Conservation (phyloP, 805 yeast genomes). For the Wickerhamiella spandovensis region DNA sequence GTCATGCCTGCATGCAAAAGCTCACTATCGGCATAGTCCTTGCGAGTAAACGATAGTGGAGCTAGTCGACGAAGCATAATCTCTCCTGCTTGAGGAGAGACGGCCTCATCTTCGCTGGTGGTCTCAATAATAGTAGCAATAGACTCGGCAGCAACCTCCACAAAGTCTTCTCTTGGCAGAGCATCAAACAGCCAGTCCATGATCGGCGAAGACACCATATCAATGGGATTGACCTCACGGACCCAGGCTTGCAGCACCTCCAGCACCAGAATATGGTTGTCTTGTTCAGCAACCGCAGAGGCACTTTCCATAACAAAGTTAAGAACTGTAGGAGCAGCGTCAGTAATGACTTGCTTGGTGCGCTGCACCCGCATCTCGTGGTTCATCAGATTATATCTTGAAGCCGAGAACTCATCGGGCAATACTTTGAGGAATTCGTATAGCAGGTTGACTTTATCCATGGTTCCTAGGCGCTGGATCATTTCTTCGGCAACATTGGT, state of each 20-base stretch:
- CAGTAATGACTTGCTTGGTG: slow-evolving; percentile 45
- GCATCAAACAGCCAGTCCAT: slow-evolving; percentile 57
- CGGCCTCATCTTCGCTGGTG: not conserved
- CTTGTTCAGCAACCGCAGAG: slow-evolving; percentile 27
- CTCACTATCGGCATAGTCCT: slow-evolving; percentile 10
- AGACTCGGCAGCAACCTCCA: slow-evolving; percentile 80
- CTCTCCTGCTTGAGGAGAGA: not conserved
- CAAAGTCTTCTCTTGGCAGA: slow-evolving; percentile 43
- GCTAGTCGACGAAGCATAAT: not conserved
- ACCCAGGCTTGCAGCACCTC: slow-evolving; percentile 86
- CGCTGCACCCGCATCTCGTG: slow-evolving; percentile 26
- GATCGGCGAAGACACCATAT: slow-evolving; percentile 51
- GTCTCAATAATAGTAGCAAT: slow-evolving; percentile 50
- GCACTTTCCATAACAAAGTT: slow-evolving; percentile 35
- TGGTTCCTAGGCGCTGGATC: slow-evolving; percentile 31
- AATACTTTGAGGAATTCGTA: slow-evolving; percentile 72
- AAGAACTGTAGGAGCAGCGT: slow-evolving; percentile 58
- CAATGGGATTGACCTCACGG: slow-evolving; percentile 63
- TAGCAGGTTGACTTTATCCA: slow-evolving; percentile 31
- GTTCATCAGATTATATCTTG: slow-evolving; percentile 42
- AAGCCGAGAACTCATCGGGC: slow-evolving; percentile 87
- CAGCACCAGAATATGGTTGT: slow-evolving; percentile 33
- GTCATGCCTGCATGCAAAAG: slow-evolving; percentile 18
- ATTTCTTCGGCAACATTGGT: slow-evolving; percentile 54
- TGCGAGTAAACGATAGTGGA: slow-evolving; percentile 4